phyloP scores from a whole-genome alignment of 1,139 yeast species.

The Spathaspora jeffriesii region DNA sequence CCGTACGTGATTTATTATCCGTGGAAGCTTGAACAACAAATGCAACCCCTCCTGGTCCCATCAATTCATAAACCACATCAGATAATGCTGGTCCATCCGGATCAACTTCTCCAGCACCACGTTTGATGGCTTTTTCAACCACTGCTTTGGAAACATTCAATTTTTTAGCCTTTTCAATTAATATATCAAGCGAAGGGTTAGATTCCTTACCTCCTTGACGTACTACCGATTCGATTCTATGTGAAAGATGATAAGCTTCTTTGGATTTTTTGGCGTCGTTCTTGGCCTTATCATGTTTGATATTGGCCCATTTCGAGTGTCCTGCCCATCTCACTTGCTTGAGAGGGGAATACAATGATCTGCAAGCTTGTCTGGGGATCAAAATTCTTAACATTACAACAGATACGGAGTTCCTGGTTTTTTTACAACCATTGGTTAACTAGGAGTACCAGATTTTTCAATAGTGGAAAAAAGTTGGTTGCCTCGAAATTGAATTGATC shows the following conservation, averaged over 20 bases:
- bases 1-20: conserved; percentile 84
- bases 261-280: conserved; percentile 81
- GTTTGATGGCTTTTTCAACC: conserved; percentile 80
- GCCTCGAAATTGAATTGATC: not conserved
- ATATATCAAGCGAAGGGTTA: conserved; percentile 72
- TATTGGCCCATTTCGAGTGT: conserved; percentile 95
- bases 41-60: conserved; percentile 93
- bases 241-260: conserved; percentile 71
- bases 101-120: conserved; percentile 66
- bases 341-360: not conserved
- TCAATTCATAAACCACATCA: conserved; percentile 75
- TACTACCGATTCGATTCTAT: conserved; percentile 73
- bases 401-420: not conserved
- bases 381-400: not conserved
- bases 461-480: not conserved
- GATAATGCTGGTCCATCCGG: conserved; percentile 32
- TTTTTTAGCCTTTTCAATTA: conserved; percentile 77
- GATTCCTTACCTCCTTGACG: conserved; percentile 55
- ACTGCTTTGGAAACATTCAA: conserved; percentile 82
- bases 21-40: conserved; percentile 83
- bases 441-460: not conserved
- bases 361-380: not conserved
- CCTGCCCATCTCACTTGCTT: conserved; percentile 46
- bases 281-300: conserved; percentile 91
- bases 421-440: not conserved